Evolutionary conservation across 352 stramenopile species (phyloP).

Genomic region (Phytophthora cactorum): DNA sequence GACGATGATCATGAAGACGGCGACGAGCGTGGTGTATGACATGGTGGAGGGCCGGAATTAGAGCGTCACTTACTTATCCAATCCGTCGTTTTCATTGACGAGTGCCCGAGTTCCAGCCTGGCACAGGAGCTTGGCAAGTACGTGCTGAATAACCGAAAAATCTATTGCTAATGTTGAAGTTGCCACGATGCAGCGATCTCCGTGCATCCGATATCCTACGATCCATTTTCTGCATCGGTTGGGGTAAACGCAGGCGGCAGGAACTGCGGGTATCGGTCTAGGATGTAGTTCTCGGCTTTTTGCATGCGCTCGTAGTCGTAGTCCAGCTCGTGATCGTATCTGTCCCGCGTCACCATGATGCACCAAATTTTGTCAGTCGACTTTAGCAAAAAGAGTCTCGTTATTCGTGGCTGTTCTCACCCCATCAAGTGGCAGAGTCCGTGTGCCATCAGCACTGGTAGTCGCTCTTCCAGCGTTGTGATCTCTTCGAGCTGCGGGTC

Average conservation of each 20-base stretch:
- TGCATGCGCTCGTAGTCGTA: conserved; percentile 81
- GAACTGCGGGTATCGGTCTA: conserved; percentile 57
- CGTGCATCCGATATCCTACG: conserved; percentile 1
- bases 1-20: conserved; percentile 93
- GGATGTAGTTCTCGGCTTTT: conserved; percentile 72
- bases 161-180: conserved; percentile 27
- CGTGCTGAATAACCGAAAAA: conserved; percentile 19
- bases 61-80: conserved; percentile 14
- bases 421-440: conserved; percentile 85
- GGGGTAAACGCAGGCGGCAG: conserved; percentile 38
- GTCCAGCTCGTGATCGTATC: conserved; percentile 85
- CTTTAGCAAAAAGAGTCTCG: background rate
- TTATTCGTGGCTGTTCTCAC: conserved; percentile 33
- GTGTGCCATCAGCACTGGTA: conserved; percentile 79
- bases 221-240: conserved; percentile 9
- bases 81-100: conserved; percentile 12
- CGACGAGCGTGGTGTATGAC: conserved; percentile 86
- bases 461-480: conserved; percentile 64
- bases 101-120: conserved; percentile 13
- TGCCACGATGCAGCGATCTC: background rate
- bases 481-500: conserved; percentile 59
- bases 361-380: conserved; percentile 17
- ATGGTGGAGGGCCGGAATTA: conserved; percentile 59
- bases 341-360: conserved; percentile 22
- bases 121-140: conserved; percentile 21